Percentiles rank a stretch among this genome's conserved stretches.
phyloP scores from a whole-genome alignment of 768 basidiomycete genomes.

The Boletus bicolor region DNA sequence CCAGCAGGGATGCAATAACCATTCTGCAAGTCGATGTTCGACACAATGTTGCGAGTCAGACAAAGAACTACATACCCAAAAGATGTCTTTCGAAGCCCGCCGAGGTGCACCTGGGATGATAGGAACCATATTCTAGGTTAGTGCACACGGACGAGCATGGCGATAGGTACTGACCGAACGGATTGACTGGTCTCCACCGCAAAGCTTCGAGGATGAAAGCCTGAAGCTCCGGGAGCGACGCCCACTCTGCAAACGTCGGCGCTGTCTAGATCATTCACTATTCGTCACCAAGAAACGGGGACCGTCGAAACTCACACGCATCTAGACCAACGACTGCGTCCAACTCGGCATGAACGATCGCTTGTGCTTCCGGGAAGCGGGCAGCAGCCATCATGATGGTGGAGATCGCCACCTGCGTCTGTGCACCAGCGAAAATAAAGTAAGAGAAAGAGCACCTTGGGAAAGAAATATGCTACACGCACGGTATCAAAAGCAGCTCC shows the following conservation, averaged over 20 bases:
- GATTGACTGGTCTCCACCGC: conserved; percentile 40
- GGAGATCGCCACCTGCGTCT: conserved; percentile 29
- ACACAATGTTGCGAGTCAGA: too few species aligned
- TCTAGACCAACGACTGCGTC: conserved; percentile 37
- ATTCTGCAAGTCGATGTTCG: conserved; percentile 22
- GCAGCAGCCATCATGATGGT: conserved; percentile 39
- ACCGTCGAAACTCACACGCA: conserved; percentile 22
- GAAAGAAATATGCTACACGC: not conserved
- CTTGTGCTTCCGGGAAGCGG: conserved; percentile 32
- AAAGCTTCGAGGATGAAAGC: conserved; percentile 39
- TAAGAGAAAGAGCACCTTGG: not conserved
- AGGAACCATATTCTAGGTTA: not conserved
- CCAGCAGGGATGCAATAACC: conserved; percentile 35
- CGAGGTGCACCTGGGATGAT: conserved; percentile 19
- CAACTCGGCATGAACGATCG: conserved; percentile 35
- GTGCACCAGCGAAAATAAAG: not conserved
- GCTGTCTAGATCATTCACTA: conserved; percentile 18
- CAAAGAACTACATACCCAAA: conserved; percentile 19
- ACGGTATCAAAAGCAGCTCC: conserved; percentile 61
- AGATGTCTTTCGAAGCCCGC: conserved; percentile 25
- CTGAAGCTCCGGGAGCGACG: conserved; percentile 32
- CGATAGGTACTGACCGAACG: conserved; percentile 20
- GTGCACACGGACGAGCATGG: not conserved
- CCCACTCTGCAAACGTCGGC: conserved; percentile 36
- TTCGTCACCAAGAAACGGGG: not conserved